These are phyloP conservation scores for Pisolithus orientalis DNA, from an alignment of 768 basidiomycete species.

Conservation along the genomic window DNA sequence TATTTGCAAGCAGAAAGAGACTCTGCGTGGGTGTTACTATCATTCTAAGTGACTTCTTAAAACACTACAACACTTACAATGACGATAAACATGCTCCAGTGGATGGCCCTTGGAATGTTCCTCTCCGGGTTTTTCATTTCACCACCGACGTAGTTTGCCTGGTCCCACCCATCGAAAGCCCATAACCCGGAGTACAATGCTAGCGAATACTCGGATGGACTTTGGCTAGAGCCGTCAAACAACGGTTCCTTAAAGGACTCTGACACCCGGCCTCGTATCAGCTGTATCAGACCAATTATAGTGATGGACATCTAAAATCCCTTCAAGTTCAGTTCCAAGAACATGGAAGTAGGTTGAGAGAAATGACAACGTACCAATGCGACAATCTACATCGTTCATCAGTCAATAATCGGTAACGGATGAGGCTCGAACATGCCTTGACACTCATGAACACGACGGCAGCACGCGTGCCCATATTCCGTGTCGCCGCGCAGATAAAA, in stretches of 20 bases:
- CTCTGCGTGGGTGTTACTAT: constrained; percentile 32
- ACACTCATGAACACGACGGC: constrained; percentile 84
- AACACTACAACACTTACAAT: constrained; percentile 43
- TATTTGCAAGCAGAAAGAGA: constrained; percentile 75
- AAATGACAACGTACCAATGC: constrained; percentile 49
- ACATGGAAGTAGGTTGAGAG: neutral
- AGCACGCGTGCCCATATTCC: constrained; percentile 71
- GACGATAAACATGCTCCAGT: constrained; percentile 83
- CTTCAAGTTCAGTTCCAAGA: constrained; percentile 1
- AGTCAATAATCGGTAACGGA: neutral
- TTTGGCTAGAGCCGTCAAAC: constrained; percentile 67
- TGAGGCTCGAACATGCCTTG: constrained; percentile 49
- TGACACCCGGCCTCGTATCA: constrained; percentile 65
- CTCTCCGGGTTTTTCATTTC: constrained; percentile 78
- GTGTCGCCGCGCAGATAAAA: constrained; percentile 70
- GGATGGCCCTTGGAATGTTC: constrained; percentile 85
- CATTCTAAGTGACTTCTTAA: constrained; percentile 1
- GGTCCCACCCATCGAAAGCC: constrained; percentile 98
- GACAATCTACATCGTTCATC: constrained; percentile 39
- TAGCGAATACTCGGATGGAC: constrained; percentile 84
- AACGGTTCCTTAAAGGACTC: constrained; percentile 59
- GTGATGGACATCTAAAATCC: constrained; percentile 58
- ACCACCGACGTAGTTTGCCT: constrained; percentile 85
- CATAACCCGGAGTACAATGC: constrained; percentile 92
- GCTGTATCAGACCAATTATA: constrained; percentile 71